Conservation (phyloP, 805 yeast species). For the Lipomyces starkeyi region DNA sequence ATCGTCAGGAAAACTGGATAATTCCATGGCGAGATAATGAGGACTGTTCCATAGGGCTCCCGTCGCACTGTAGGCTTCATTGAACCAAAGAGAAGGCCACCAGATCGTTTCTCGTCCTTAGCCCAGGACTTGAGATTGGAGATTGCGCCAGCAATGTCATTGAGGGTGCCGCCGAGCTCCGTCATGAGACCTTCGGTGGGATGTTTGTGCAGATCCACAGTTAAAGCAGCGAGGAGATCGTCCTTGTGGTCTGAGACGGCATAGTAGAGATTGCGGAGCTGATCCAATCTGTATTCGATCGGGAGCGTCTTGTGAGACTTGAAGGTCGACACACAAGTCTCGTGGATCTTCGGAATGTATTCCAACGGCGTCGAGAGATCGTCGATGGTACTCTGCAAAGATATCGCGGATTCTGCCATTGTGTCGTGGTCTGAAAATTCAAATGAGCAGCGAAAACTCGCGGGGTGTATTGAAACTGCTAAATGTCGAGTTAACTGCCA, state of each 20-base stretch:
- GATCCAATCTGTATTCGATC: slow-evolving; percentile 62
- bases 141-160: slow-evolving; percentile 66
- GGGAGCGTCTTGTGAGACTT: slow-evolving; percentile 55
- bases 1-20: slow-evolving; percentile 72
- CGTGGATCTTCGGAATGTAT: slow-evolving; percentile 57
- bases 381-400: not conserved
- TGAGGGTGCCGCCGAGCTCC: slow-evolving; percentile 60
- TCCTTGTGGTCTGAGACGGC: slow-evolving; percentile 65
- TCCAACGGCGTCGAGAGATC: slow-evolving; percentile 45
- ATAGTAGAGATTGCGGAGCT: slow-evolving; percentile 69
- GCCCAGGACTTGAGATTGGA: slow-evolving; percentile 65
- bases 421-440: not conserved
- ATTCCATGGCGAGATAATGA: slow-evolving; percentile 81
- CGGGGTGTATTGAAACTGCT: too few species aligned
- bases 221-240: slow-evolving; percentile 61
- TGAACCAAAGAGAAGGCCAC: slow-evolving; percentile 16
- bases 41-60: slow-evolving; percentile 63
- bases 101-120: slow-evolving; percentile 52
- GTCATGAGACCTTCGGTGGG: slow-evolving; percentile 63
- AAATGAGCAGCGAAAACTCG: not conserved
- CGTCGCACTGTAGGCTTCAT: slow-evolving; percentile 42
- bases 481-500: too few species aligned
- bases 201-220: slow-evolving; percentile 70
- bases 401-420: slow-evolving; percentile 1
- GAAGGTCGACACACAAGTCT: slow-evolving; percentile 52